Evolutionary conservation across 2,329 filamentous ascomycete genomes (phyloP).

Genomic region (Fusarium continuum): DNA sequence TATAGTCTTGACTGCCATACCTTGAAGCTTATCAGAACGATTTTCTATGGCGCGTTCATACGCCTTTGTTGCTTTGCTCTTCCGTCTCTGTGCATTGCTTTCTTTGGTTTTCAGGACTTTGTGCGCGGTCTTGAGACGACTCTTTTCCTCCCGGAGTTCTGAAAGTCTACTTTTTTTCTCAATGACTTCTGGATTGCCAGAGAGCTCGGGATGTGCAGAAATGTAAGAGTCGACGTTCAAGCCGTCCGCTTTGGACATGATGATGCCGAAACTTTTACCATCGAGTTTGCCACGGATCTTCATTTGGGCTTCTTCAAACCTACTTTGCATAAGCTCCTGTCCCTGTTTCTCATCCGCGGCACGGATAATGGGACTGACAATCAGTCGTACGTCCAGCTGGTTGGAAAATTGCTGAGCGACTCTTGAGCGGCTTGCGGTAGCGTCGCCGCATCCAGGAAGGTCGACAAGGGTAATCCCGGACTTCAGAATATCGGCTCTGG

Average conservation of each 20-base stretch:
- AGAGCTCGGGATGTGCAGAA: background rate
- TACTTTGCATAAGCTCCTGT: slow-evolving; percentile 32
- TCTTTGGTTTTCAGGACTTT: background rate
- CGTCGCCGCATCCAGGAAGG: slow-evolving; percentile 62
- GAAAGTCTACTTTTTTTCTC: background rate
- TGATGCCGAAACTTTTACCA: slow-evolving; percentile 35
- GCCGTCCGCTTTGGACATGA: slow-evolving; percentile 45
- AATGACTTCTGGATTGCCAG: background rate
- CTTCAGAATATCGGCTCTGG: slow-evolving; percentile 55
- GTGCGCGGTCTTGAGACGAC: background rate
- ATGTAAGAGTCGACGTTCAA: slow-evolving; percentile 18
- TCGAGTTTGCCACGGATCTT: slow-evolving; percentile 43
- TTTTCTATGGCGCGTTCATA: background rate
- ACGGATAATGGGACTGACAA: slow-evolving; percentile 41
- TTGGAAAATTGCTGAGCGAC: slow-evolving; percentile 35
- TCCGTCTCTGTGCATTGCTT: background rate
- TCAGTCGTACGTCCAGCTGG: slow-evolving; percentile 39
- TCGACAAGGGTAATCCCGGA: slow-evolving; percentile 62
- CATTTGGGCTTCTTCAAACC: slow-evolving; percentile 42
- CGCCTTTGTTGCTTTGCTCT: background rate
- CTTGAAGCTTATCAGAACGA: background rate
- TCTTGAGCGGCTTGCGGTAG: slow-evolving; percentile 34
- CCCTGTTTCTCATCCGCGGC: slow-evolving; percentile 42
- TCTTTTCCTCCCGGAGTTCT: background rate
- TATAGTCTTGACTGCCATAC: background rate